Evolutionary conservation across 2,329 filamentous ascomycete species (phyloP).

Genomic region (Didymella sp.): DNA sequence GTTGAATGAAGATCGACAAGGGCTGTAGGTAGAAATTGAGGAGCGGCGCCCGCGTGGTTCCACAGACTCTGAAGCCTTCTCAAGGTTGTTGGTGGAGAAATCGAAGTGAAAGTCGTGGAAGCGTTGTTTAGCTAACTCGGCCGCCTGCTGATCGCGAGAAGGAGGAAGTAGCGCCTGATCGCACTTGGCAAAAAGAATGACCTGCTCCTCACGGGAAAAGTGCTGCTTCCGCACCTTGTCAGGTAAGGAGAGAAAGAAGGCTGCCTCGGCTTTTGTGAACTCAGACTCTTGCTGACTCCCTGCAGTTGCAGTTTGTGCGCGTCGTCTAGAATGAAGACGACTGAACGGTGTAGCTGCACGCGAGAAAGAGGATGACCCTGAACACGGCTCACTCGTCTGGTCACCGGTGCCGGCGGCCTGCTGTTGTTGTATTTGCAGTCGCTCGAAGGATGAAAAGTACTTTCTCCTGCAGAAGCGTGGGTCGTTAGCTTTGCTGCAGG

Average conservation of each 20-base stretch:
- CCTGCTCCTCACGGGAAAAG: constrained; percentile 75
- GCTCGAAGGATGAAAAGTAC: constrained; percentile 77
- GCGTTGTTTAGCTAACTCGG: constrained; percentile 36
- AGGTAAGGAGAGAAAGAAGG: constrained; percentile 74
- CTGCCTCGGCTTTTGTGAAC: constrained; percentile 63
- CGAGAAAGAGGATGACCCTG: constrained; percentile 30
- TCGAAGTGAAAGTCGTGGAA: constrained; percentile 45
- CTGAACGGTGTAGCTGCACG: constrained; percentile 24
- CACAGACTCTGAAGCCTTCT: constrained; percentile 14
- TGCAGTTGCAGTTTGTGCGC: constrained; percentile 6
- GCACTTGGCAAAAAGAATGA: constrained; percentile 58
- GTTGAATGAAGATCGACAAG: constrained; percentile 23
- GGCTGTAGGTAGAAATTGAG: constrained; percentile 30
- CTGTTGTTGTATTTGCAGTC: constrained; percentile 69
- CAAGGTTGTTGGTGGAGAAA: constrained; percentile 25
- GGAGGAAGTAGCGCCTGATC: constrained; percentile 26
- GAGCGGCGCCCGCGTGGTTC: constrained; percentile 30
- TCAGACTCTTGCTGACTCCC: constrained; percentile 32
- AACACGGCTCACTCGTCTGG: constrained; percentile 24
- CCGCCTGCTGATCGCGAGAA: constrained; percentile 10
- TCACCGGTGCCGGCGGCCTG: constrained; percentile 43
- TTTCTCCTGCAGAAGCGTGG: constrained; percentile 55
- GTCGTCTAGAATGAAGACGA: constrained; percentile 9
- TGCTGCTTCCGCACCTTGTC: constrained; percentile 75
- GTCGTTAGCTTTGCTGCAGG: constrained; percentile 36